These are phyloP conservation scores for Tulasnella sp. DNA, from an alignment of 768 basidiomycete species.

Conservation along the genomic window DNA sequence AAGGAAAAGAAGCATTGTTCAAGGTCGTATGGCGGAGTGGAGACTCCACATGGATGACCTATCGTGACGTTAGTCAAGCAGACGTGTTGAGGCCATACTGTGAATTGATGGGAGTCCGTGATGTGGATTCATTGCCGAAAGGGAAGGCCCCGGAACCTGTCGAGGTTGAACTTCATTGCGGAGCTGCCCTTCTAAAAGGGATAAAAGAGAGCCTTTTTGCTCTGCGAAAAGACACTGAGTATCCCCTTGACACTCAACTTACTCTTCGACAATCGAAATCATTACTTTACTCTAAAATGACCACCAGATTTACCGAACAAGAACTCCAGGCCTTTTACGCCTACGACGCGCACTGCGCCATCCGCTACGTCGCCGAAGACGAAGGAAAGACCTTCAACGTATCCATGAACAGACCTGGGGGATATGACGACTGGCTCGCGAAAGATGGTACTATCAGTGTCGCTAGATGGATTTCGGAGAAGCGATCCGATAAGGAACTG, in stretches of 20 bases:
- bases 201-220: not conserved
- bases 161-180: too few relatives aligned
- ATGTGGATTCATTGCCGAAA: not conserved
- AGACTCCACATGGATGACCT: constrained; percentile 33
- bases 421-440: not conserved
- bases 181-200: too few relatives aligned
- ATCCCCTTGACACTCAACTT: too few relatives aligned
- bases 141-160: too few relatives aligned
- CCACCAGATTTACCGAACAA: not conserved
- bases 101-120: constrained; percentile 28
- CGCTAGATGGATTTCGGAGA: not conserved
- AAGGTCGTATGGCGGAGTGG: constrained; percentile 33
- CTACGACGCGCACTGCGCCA: not conserved
- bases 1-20: constrained; percentile 28
- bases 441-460: not conserved
- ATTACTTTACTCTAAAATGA: not conserved
- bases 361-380: not conserved
- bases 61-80: constrained; percentile 25
- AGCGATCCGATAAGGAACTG: not conserved
- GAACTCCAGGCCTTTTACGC: not conserved
- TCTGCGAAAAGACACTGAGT: too few relatives aligned
- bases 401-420: not conserved
- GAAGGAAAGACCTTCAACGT: not conserved
- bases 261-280: not conserved
- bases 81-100: constrained; percentile 29